Base-by-base conservation (phyloP, 176 grass and related monocot species). In the Cenchrus purpureus region DNA sequence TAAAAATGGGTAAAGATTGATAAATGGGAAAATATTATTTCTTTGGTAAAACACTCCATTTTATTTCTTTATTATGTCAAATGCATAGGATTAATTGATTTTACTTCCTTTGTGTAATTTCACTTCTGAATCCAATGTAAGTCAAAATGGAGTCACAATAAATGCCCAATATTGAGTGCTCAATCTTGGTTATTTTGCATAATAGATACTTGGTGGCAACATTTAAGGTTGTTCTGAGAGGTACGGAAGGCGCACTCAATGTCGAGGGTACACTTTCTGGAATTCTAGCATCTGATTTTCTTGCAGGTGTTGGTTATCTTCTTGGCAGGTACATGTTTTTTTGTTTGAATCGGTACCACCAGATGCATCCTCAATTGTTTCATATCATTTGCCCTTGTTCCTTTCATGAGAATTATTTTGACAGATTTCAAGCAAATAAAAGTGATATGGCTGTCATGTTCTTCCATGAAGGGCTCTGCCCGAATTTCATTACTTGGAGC, bases 171-270 rank as follows among this genome's bases (percentile, higher is more conserved):
- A 52, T 57, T 82, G 68, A 86, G 19, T 81, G 59, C 78, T 83
- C 13, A 71, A 49, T 44, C 74, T 86, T 58, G 29, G 22, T 61
- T 79, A 31, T 81, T 71, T 68, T 92, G 85, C 93, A 90, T 83
- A 95, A 74, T 89, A 98, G 96, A 49, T 98, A 98, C 67, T 79
- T 98, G 60, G 88, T 87, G 86, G 92, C 96, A 83, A 95, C 93
- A 56, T 90, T 98, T 77, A 92, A 95, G 92, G 49, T 95, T 85
- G 93, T 95, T 72, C 96, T 93, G 46, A 89, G 84, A 87, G 93
- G 96, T 85, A 95, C 93, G 57, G 91, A 95, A 87, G 96, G 91
- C 70, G 96, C 96, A 66, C 60, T 98, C 74, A 98, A 93, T 83
- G 4, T 94, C 34, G 97, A 98, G 83, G 97, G 93, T 76, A 95